These are phyloP conservation scores for Xylaria sp. DNA, from an alignment of 2,329 filamentous ascomycete species.

Conservation along the genomic window DNA sequence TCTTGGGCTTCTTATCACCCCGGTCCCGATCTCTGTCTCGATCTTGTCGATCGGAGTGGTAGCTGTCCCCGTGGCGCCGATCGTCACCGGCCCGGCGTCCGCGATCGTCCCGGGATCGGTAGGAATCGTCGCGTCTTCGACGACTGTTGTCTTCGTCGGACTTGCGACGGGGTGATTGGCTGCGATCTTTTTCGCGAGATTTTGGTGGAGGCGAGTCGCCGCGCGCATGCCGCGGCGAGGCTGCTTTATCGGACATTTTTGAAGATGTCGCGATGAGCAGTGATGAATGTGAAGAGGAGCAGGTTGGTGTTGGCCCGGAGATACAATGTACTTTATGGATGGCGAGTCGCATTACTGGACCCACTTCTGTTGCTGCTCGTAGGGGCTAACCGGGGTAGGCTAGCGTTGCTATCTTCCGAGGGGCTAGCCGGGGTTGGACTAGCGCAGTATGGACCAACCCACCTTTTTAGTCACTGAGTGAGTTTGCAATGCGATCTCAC, in stretches of 20 bases:
- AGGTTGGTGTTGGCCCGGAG: not conserved
- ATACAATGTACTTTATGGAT: too few relatives aligned
- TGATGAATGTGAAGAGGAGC: not conserved
- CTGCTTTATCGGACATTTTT: slow-evolving; percentile 24
- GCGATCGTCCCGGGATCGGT: slow-evolving; percentile 19
- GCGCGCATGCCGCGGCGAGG: slow-evolving; percentile 19
- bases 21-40: slow-evolving; percentile 11
- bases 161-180: slow-evolving; percentile 27
- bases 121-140: slow-evolving; percentile 21
- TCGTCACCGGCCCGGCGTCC: slow-evolving; percentile 8
- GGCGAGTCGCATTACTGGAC: too few relatives aligned
- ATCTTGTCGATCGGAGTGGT: slow-evolving; percentile 12
- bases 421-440: too few relatives aligned
- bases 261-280: not conserved
- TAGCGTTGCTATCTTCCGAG: too few relatives aligned
- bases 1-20: slow-evolving; percentile 26
- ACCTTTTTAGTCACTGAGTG: too few relatives aligned
- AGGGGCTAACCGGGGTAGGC: too few relatives aligned
- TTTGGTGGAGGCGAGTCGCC: slow-evolving; percentile 24
- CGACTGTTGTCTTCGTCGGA: slow-evolving; percentile 17
- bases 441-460: too few relatives aligned
- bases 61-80: slow-evolving; percentile 6
- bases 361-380: too few relatives aligned
- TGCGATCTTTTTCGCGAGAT: slow-evolving; percentile 24
- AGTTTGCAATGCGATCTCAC: too few relatives aligned